Conservation (phyloP, 192 early-diverging fungal species). For the Linnemannia zychae region DNA sequence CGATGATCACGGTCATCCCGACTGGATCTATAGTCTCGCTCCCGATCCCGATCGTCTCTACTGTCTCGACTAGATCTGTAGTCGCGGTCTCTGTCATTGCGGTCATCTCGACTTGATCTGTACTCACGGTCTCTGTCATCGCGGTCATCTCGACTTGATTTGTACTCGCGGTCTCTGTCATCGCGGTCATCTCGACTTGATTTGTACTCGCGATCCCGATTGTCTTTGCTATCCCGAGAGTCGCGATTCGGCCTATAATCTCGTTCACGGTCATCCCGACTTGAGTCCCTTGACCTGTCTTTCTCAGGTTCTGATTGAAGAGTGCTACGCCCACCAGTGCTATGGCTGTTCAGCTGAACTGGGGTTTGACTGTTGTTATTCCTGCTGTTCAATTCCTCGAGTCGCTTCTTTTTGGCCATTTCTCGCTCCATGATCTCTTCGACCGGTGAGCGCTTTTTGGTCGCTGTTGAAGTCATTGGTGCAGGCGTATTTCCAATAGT, state of each 20-base stretch:
- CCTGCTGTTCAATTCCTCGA: slow-evolving; percentile 27
- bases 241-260: slow-evolving; percentile 21
- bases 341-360: neutral
- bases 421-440: slow-evolving; percentile 76
- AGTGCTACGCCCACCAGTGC: neutral
- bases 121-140: slow-evolving; percentile 15
- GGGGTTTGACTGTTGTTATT: neutral
- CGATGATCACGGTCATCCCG: slow-evolving; percentile 16
- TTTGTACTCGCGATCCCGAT: slow-evolving; percentile 10
- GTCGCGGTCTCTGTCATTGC: slow-evolving; percentile 5
- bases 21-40: slow-evolving; percentile 23
- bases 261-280: slow-evolving; percentile 9
- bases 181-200: slow-evolving; percentile 10
- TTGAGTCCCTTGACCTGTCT: slow-evolving; percentile 13
- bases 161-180: slow-evolving; percentile 7
- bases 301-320: slow-evolving; percentile 6
- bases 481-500: neutral
- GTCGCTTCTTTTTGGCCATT: slow-evolving; percentile 48
- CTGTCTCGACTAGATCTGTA: slow-evolving; percentile 1
- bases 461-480: slow-evolving; percentile 5
- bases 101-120: slow-evolving; percentile 8
- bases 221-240: neutral
- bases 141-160: neutral
- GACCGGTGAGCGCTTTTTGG: slow-evolving; percentile 71
- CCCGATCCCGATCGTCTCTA: too few species aligned